Evolutionary conservation across 2,329 filamentous ascomycete species (phyloP).

Genomic region (Curvularia sp.): DNA sequence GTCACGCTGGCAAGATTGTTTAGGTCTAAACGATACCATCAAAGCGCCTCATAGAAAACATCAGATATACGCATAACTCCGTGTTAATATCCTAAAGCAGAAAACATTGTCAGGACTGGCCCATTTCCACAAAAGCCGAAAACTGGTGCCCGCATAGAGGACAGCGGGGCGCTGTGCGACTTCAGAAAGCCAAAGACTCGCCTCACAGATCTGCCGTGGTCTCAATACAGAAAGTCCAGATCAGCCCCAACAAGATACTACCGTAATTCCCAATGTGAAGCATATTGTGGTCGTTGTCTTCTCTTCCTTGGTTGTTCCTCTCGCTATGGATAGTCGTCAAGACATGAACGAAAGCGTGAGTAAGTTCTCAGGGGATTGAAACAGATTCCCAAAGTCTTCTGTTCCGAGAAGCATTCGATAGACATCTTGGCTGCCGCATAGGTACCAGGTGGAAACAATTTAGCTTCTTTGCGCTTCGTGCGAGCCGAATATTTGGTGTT

Average conservation of each 20-base stretch:
- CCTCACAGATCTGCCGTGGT: not conserved
- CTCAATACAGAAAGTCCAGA: not conserved
- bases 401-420: slow-evolving; percentile 4
- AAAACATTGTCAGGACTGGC: not conserved
- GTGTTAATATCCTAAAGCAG: slow-evolving; percentile 5
- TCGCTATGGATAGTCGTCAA: not conserved
- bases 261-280: slow-evolving; percentile 2
- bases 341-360: slow-evolving; percentile 2
- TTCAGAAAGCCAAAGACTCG: not conserved
- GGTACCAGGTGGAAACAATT: not conserved
- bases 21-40: not conserved
- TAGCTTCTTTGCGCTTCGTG: not conserved
- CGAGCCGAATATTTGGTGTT: slow-evolving; percentile 3
- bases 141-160: not conserved
- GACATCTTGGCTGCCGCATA: not conserved
- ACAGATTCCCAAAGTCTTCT: not conserved
- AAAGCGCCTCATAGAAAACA: not conserved
- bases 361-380: not conserved
- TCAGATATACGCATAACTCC: slow-evolving; percentile 9
- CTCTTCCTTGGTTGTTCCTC: not conserved
- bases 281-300: slow-evolving; percentile 3
- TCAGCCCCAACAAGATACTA: slow-evolving; percentile 4
- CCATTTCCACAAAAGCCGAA: not conserved
- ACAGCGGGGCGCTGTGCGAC: not conserved
- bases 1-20: not conserved